Evolutionary conservation across 768 basidiomycete species (phyloP).

Genomic region (Thelephora aurantiotincta): DNA sequence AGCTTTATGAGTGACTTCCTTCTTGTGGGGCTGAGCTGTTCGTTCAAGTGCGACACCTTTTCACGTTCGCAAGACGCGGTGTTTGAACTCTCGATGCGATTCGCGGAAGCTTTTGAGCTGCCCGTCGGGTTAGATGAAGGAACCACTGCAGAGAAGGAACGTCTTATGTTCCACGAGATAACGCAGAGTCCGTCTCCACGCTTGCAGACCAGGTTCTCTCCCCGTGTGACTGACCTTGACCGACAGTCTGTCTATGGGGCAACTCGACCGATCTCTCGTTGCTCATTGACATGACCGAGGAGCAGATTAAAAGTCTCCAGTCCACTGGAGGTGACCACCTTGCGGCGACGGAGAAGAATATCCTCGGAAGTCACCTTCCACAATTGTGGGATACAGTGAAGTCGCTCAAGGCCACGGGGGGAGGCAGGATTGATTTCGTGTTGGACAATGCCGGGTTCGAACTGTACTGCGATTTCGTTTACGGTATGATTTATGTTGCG

Average conservation of each 20-base stretch:
- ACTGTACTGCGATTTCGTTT: conserved; percentile 77
- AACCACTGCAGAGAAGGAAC: conserved; percentile 57
- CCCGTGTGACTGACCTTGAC: not conserved
- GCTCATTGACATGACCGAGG: conserved; percentile 95
- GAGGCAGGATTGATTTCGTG: conserved; percentile 45
- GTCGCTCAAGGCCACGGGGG: conserved; percentile 51
- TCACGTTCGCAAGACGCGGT: conserved; percentile 85
- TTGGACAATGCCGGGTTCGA: conserved; percentile 53
- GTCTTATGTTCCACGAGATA: conserved; percentile 81
- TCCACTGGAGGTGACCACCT: conserved; percentile 93
- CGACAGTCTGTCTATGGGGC: conserved; percentile 86
- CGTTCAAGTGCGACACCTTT: conserved; percentile 76
- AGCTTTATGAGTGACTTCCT: not conserved
- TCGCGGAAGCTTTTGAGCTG: conserved; percentile 71
- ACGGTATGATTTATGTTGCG: conserved; percentile 32
- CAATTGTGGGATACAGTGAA: conserved; percentile 65
- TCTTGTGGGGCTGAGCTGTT: not conserved
- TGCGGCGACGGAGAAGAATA: conserved; percentile 93
- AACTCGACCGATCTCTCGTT: conserved; percentile 93
- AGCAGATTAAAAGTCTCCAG: conserved; percentile 92
- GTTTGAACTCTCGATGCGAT: conserved; percentile 86
- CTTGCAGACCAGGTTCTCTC: not conserved
- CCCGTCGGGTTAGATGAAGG: conserved; percentile 34
- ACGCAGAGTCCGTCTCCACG: conserved; percentile 54
- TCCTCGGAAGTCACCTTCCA: conserved; percentile 72